Base-by-base conservation (phyloP, 169 alveolate species). In the Eimeria praecox region DNA sequence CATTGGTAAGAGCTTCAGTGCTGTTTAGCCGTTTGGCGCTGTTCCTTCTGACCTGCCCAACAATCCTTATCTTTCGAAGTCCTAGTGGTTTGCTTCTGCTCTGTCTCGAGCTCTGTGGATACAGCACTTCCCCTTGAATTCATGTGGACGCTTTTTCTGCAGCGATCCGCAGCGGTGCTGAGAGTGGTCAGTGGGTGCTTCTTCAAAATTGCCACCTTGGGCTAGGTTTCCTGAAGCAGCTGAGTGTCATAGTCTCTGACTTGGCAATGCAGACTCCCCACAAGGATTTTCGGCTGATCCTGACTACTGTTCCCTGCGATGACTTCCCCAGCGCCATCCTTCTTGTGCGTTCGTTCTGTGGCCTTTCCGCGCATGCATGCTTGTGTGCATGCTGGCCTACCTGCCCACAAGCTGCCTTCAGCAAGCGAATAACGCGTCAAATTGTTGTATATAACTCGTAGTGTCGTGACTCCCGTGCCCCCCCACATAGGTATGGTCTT, bases 161-260 rank as follows among this genome's bases (percentile, higher is more conserved):
- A 64, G 97, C 97, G n/a, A 98, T 99, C 42, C 98, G 97, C 94
- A 99, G 97, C 82, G 99, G 99, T 24, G 95, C 95, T 62, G 91
- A 92, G 83, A 97, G 97, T 85, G 99, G 99, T 87, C 98, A 98
- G 52, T 99, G 99, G 99, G 99, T 98, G 62, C 97, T 98, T 30
- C 97, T 99, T 91, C 98, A 98, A 96, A 99, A 99, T 95, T 99
- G 99, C 94, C 99, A 99, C 97, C 97, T 99, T 94, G 99, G 99
- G 14, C 96, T 97, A 49, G 97, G 99, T 56, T 99, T 98, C 98
- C 98, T 99, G 99, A 98, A 99, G 62, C 97, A 98, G 64, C 97
- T 99, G 66, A 99, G 98, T 90, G 97, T 97, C 83, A 98, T 98
- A 66, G 98, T 98, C 20, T 99, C 98, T 88, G 98, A 98, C 42